Evolutionary conservation across 495 filamentous ascomycete genomes (phyloP).

Genomic region (Chaetomium cochliodes): DNA sequence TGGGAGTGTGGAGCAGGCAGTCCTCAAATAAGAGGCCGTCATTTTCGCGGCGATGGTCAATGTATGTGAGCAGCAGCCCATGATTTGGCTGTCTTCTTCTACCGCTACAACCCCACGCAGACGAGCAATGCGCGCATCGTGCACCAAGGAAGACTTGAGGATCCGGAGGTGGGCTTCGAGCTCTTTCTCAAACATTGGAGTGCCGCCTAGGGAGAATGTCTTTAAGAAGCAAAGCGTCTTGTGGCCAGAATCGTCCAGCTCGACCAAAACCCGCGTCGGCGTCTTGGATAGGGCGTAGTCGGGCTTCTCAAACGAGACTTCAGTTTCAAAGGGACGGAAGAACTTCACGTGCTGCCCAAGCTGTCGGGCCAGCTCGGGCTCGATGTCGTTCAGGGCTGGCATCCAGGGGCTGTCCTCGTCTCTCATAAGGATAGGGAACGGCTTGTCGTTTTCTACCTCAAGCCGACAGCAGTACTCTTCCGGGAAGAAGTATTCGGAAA

Average conservation of each 20-base stretch:
- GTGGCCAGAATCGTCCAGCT: constrained; percentile 16
- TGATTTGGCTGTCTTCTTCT: background rate
- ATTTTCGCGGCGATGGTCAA: constrained; percentile 14
- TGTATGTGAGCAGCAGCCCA: constrained; percentile 17
- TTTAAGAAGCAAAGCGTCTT: constrained; percentile 26
- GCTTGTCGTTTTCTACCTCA: constrained; percentile 20
- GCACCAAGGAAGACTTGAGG: constrained; percentile 8
- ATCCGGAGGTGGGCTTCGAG: constrained; percentile 17
- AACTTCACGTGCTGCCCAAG: constrained; percentile 12
- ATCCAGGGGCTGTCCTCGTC: constrained; percentile 11
- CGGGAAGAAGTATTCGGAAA: constrained; percentile 25
- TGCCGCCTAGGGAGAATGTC: background rate
- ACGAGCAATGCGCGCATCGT: constrained; percentile 10
- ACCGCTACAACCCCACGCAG: constrained; percentile 4
- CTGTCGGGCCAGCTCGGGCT: constrained; percentile 5
- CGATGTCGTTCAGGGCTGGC: background rate
- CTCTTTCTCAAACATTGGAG: constrained; percentile 1
- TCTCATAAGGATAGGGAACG: constrained; percentile 15
- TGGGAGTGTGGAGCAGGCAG: constrained; percentile 6
- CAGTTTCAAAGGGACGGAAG: constrained; percentile 1
- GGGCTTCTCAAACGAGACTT: constrained; percentile 20
- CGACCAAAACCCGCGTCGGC: constrained; percentile 22
- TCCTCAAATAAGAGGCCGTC: constrained; percentile 11
- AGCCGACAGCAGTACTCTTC: constrained; percentile 20
- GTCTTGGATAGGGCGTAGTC: constrained; percentile 14